Percentiles rank a stretch among this genome's conserved stretches.
These are phyloP conservation scores for Globisporangium yorkense DNA, from an alignment of 352 stramenopile genomes.

Conservation along the genomic window DNA sequence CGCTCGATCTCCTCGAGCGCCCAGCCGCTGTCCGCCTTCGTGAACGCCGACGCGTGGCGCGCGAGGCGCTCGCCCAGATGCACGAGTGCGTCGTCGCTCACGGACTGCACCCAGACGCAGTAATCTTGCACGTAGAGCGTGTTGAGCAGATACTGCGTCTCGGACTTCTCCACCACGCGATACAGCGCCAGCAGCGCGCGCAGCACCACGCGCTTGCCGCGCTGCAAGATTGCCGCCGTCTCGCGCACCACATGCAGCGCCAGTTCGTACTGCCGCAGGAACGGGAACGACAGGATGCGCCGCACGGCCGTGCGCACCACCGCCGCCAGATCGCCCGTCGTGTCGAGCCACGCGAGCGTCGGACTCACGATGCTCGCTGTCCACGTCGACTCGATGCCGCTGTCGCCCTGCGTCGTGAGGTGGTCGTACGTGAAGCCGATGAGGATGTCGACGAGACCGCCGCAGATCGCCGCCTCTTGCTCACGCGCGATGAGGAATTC, in stretches of 20 bases:
- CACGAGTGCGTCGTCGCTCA: conserved; percentile 42
- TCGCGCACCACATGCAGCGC: conserved; percentile 75
- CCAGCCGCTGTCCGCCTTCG: conserved; percentile 70
- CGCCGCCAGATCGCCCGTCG: conserved; percentile 39
- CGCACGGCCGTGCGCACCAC: conserved; percentile 76
- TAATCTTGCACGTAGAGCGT: conserved; percentile 95
- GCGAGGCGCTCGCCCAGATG: conserved; percentile 30
- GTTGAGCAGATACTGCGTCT: conserved; percentile 96
- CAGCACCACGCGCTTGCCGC: conserved; percentile 87
- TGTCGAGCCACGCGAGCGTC: conserved; percentile 93
- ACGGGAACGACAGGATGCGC: conserved; percentile 94
- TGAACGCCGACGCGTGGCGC: conserved; percentile 28
- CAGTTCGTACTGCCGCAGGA: conserved; percentile 92
- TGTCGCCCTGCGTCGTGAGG: conserved; percentile 92
- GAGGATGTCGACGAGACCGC: conserved; percentile 91
- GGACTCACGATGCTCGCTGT: conserved; percentile 94
- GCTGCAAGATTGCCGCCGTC: conserved; percentile 77
- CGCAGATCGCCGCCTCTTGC: conserved; percentile 59
- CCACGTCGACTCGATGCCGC: conserved; percentile 95
- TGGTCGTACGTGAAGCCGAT: conserved; percentile 96
- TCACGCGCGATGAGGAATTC: conserved; percentile 66
- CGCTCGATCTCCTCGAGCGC: conserved; percentile 68
- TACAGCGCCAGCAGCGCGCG: conserved; percentile 89
- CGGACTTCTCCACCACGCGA: conserved; percentile 90
- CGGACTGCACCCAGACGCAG: conserved; percentile 79